phyloP scores from a whole-genome alignment of 108 stramenopile species.

The Mediolabrus comicus region DNA sequence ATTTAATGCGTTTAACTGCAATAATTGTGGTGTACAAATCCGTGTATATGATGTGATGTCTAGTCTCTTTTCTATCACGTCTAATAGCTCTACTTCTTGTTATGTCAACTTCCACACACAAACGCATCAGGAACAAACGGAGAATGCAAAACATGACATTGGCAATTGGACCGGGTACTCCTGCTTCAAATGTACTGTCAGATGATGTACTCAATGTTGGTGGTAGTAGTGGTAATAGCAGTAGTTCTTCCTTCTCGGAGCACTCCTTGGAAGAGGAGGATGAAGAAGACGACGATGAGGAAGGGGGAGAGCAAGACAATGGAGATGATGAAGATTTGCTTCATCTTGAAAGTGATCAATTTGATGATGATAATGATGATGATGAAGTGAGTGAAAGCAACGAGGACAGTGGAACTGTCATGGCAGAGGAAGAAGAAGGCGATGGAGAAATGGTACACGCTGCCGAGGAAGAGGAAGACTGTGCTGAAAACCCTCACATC shows the following conservation, averaged over 20 bases:
- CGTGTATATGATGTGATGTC: neutral
- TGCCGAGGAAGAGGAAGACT: constrained; percentile 6
- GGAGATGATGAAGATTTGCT: constrained; percentile 48
- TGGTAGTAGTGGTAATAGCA: neutral
- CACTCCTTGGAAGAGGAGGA: constrained; percentile 23
- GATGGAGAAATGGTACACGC: neutral
- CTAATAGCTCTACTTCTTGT: too few species aligned
- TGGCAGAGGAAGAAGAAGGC: constrained; percentile 7
- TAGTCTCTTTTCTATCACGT: too few species aligned
- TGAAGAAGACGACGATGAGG: constrained; percentile 20
- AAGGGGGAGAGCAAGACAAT: neutral
- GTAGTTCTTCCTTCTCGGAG: neutral
- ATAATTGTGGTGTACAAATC: too few species aligned
- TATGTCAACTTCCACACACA: too few species aligned
- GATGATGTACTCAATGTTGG: neutral
- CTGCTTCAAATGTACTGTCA: constrained; percentile 48
- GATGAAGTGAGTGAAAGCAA: constrained; percentile 32
- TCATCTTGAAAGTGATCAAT: constrained; percentile 12
- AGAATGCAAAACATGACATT: constrained; percentile 81
- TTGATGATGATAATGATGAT: constrained; percentile 9
- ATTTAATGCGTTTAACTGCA: too few species aligned
- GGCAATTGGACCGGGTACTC: constrained; percentile 71
- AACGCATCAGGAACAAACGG: constrained; percentile 69
- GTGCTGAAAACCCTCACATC: neutral
- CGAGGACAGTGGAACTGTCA: constrained; percentile 13